A percentile compares a stretch with the other conserved stretches of the same genome.
Evolutionary conservation across 148 eudicot species (phyloP).

Genomic region (Tetragonia tetragonoides): DNA sequence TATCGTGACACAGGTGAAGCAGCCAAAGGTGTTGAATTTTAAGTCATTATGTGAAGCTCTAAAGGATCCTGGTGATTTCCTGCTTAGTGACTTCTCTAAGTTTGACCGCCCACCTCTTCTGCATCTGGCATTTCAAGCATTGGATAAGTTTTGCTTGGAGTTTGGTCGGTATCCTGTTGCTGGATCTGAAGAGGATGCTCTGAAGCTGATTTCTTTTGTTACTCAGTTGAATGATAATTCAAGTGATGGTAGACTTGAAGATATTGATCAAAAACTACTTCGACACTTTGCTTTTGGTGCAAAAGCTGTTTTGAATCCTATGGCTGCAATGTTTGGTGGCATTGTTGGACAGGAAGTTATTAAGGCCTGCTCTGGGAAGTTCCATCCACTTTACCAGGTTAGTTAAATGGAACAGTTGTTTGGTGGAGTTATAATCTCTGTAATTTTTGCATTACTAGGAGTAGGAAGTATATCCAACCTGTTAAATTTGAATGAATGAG

Average conservation of each 20-base stretch:
- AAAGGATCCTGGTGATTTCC: slow-evolving; percentile 67
- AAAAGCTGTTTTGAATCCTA: slow-evolving; percentile 65
- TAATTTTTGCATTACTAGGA: background rate
- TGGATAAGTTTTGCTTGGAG: slow-evolving; percentile 53
- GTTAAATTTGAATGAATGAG: background rate
- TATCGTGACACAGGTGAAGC: slow-evolving; percentile 73
- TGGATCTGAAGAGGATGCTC: slow-evolving; percentile 75
- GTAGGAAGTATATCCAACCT: background rate
- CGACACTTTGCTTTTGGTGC: slow-evolving; percentile 68
- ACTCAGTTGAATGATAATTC: slow-evolving; percentile 40
- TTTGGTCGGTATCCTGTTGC: slow-evolving; percentile 61
- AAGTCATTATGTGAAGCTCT: slow-evolving; percentile 57
- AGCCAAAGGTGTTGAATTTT: slow-evolving; percentile 64
- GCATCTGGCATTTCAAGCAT: slow-evolving; percentile 69
- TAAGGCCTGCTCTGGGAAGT: slow-evolving; percentile 83
- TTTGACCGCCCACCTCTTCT: slow-evolving; percentile 72
- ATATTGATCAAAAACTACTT: slow-evolving; percentile 52
- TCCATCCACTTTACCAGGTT: slow-evolving; percentile 79
- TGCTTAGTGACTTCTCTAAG: slow-evolving; percentile 72
- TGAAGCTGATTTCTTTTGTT: slow-evolving; percentile 47
- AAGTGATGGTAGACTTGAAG: slow-evolving; percentile 46
- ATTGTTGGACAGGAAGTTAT: slow-evolving; percentile 85
- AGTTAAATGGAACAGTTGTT: slow-evolving; percentile 1
- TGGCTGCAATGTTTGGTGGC: slow-evolving; percentile 90
- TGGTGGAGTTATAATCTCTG: background rate